Evolutionary conservation across 805 yeast species (phyloP), one percentile per base, ranked within the genome.

Genomic region (Candida qinlingensis): DNA sequence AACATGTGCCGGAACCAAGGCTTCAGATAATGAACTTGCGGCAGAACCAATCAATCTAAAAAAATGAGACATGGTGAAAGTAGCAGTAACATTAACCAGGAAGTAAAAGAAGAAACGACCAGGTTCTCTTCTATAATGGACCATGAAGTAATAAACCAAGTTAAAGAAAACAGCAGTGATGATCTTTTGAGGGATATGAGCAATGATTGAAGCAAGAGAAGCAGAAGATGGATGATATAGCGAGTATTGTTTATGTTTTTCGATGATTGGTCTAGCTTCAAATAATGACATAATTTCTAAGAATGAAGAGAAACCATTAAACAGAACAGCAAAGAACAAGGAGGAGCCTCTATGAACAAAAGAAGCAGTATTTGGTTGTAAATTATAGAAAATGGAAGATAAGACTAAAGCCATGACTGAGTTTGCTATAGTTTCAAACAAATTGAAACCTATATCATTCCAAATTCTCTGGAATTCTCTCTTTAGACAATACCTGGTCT

Each of bases 211-310:
- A 0, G 88, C 83, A 4, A 86, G 55, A 1, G 88, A 85, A 59
- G 85, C 92, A 4, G 87, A 81, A 11, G 88, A 75, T 3, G 91
- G 90, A 50, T 81, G 80, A 62, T 84, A 87, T 49, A 86, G 74
- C 0, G 88, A 81, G 56, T 83, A 87, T 43, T 76, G 74, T 58
- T 82, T 81, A 61, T 87, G 95, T 59, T 87, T 86, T 56, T 76
- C 77, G 29, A 84, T 74, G 53, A 87, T 79, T 42, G 82, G 77
- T 41, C 67, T 65, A 12, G 83, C 76, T 61, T 80, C 85, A 59
- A 69, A 81, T 29, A 79, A 59, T 1, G 79, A 57, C 63, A 77
- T 68, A 47, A 81, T 72, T 63, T 81, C 86, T 54, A 79, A 66
- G 40, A 80, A 57, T 12, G 81, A 77, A 11, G 80, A 68, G 55